Conservation (phyloP, 495 filamentous ascomycete genomes). For the Podospora conica region DNA sequence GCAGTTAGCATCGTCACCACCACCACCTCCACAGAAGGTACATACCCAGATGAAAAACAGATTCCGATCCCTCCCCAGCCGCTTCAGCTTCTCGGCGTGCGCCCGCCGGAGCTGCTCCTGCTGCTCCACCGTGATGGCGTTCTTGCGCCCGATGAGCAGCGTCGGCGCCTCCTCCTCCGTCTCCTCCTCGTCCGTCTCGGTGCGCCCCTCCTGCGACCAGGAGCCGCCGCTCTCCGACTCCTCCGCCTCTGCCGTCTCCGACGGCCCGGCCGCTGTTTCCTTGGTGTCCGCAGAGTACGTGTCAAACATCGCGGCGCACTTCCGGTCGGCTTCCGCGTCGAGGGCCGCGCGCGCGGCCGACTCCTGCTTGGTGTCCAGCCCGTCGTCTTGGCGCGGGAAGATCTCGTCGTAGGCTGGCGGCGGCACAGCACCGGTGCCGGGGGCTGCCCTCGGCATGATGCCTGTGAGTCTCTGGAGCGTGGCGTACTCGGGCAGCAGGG, state of each 20-base stretch:
- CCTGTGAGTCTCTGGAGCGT: slow-evolving; percentile 65
- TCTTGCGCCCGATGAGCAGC: slow-evolving; percentile 47
- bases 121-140: slow-evolving; percentile 60
- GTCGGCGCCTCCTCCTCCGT: slow-evolving; percentile 27
- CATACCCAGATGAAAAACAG: slow-evolving; percentile 82
- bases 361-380: slow-evolving; percentile 54
- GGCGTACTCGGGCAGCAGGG: slow-evolving; percentile 60
- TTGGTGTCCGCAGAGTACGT: slow-evolving; percentile 15
- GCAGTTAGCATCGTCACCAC: slow-evolving; percentile 16
- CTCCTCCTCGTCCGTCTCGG: slow-evolving; percentile 4
- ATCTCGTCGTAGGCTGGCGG: slow-evolving; percentile 81
- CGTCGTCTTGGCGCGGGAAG: slow-evolving; percentile 44
- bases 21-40: slow-evolving; percentile 3
- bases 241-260: slow-evolving; percentile 10
- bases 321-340: slow-evolving; percentile 60
- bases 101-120: slow-evolving; percentile 65
- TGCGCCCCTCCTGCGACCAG: neutral
- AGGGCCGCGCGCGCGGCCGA: slow-evolving; percentile 55
- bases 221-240: neutral
- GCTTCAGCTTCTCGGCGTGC: slow-evolving; percentile 70
- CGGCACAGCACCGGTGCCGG: slow-evolving; percentile 28
- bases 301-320: slow-evolving; percentile 56
- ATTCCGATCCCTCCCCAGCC: slow-evolving; percentile 66
- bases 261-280: neutral
- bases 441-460: slow-evolving; percentile 50